A percentile compares a stretch with the other conserved stretches of the same genome.
These are phyloP conservation scores for Globisporangium cederbergense DNA, from an alignment of 352 stramenopile species.

Conservation along the genomic window DNA sequence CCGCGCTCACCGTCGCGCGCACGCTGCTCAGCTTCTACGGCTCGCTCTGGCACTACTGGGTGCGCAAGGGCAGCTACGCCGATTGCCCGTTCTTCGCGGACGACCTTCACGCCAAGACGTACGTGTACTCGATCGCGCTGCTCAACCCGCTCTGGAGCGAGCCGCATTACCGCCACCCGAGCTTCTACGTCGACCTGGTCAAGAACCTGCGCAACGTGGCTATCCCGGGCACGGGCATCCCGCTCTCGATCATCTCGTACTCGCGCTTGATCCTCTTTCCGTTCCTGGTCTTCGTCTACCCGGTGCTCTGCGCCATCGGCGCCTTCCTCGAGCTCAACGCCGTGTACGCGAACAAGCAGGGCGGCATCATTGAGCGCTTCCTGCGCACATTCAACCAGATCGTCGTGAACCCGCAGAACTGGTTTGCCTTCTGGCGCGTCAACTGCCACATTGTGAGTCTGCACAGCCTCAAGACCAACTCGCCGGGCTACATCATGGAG, in stretches of 20 bases:
- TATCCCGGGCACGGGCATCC: conserved; percentile 95
- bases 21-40: conserved; percentile 75
- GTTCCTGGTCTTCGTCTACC: conserved; percentile 89
- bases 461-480: conserved; percentile 92
- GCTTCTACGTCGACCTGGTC: conserved; percentile 92
- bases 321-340: conserved; percentile 73
- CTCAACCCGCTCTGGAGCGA: conserved; percentile 93
- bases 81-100: conserved; percentile 77
- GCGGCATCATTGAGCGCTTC: conserved; percentile 86
- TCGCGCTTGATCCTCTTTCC: conserved; percentile 79
- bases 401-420: conserved; percentile 90
- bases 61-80: conserved; percentile 68
- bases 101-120: conserved; percentile 85
- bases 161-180: conserved; percentile 96
- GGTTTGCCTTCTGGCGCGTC: conserved; percentile 97
- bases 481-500: conserved; percentile 93
- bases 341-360: conserved; percentile 57
- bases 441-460: conserved; percentile 95
- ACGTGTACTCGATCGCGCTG: conserved; percentile 94
- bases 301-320: conserved; percentile 77
- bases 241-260: conserved; percentile 88
- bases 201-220: conserved; percentile 98
- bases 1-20: conserved; percentile 24
- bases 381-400: conserved; percentile 86
- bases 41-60: conserved; percentile 76